Percentiles rank a stretch among this genome's conserved stretches.
Evolutionary conservation across 345 rosid species (phyloP).

Genomic region (Clausena lansium): DNA sequence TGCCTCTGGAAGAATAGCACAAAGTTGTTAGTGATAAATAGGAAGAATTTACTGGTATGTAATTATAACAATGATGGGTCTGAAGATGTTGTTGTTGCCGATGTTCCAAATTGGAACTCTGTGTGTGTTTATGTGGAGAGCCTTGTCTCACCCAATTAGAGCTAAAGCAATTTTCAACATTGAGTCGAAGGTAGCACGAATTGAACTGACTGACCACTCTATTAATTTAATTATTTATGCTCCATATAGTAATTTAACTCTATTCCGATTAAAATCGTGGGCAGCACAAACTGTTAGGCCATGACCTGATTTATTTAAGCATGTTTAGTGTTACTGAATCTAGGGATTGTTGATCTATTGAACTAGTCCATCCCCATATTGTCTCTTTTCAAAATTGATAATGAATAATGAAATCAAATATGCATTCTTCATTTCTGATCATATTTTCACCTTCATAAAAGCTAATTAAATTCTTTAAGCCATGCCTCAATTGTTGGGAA

Average conservation of each 20-base stretch:
- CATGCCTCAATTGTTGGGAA: too few relatives aligned
- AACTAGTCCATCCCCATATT: too few relatives aligned
- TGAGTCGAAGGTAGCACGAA: neutral
- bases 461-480: too few relatives aligned
- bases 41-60: neutral
- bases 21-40: neutral
- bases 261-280: neutral
- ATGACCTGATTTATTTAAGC: too few relatives aligned
- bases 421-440: too few relatives aligned
- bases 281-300: too few relatives aligned
- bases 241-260: neutral
- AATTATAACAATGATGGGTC: neutral
- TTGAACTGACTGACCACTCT: neutral
- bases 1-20: neutral
- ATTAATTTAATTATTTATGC: neutral
- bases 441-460: too few relatives aligned
- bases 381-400: too few relatives aligned
- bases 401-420: too few relatives aligned
- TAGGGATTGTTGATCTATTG: too few relatives aligned
- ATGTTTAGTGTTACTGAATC: too few relatives aligned
- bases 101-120: neutral
- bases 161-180: neutral
- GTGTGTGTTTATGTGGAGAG: conserved; percentile 2
- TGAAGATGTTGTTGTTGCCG: neutral
- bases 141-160: conserved; percentile 4